Evolutionary conservation across 441 rosid species (phyloP).

Genomic region (Theobroma grandiflorum): DNA sequence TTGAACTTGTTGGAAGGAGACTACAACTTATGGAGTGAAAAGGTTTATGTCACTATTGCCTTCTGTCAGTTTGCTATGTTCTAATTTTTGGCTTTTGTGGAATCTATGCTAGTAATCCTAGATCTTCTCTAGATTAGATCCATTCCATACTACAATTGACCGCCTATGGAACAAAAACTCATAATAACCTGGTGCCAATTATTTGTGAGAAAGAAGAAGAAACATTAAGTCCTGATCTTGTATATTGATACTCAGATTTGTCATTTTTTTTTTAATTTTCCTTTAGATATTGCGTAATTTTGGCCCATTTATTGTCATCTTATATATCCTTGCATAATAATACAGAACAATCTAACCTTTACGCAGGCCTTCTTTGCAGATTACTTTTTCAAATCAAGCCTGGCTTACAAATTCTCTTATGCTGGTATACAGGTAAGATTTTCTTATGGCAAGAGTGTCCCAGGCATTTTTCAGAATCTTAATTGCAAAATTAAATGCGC

Average conservation of each 20-base stretch:
- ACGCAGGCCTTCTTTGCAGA: conserved; percentile 91
- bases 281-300: conserved; percentile 1
- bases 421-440: conserved; percentile 80
- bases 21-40: no score
- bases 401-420: conserved; percentile 70
- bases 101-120: no score
- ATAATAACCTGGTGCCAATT: background rate
- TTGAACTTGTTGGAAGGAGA: no score
- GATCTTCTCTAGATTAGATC: no score
- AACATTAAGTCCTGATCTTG: background rate
- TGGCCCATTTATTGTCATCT: conserved; percentile 8
- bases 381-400: conserved; percentile 82
- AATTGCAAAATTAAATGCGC: conserved; percentile 13
- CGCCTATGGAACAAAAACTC: background rate
- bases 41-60: no score
- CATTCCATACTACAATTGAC: background rate
- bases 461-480: background rate
- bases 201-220: background rate
- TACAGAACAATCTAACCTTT: conserved; percentile 18
- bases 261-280: background rate
- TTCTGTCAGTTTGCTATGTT: no score
- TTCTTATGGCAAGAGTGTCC: background rate
- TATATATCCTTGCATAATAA: conserved; percentile 13
- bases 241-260: background rate
- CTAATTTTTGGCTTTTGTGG: no score